phyloP scores from a whole-genome alignment of 106 monocot genomes.

The Agapanthus africanus region DNA sequence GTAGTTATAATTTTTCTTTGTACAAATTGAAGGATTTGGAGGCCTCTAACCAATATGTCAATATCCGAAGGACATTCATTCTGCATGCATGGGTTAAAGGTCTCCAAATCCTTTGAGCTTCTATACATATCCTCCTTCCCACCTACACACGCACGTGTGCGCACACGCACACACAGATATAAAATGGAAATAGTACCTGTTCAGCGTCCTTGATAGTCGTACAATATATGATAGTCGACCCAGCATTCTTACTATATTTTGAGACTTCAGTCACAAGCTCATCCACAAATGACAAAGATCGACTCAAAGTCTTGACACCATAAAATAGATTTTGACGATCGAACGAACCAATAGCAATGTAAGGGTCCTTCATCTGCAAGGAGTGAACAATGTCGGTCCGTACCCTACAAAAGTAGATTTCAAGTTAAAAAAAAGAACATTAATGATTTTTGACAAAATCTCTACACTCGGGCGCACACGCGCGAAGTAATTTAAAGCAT shows the following conservation, averaged over 20 bases:
- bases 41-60: too few relatives aligned
- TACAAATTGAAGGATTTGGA: too few relatives aligned
- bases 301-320: conserved; percentile 68
- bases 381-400: conserved; percentile 68
- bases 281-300: conserved; percentile 57
- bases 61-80: too few relatives aligned
- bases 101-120: too few relatives aligned
- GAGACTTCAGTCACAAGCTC: conserved; percentile 79
- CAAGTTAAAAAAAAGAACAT: background rate
- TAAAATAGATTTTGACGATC: conserved; percentile 93
- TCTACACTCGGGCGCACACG: too few relatives aligned
- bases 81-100: too few relatives aligned
- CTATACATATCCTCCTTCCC: too few relatives aligned
- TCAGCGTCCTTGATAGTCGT: conserved; percentile 85
- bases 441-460: background rate
- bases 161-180: too few relatives aligned
- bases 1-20: too few relatives aligned
- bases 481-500: background rate
- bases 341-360: conserved; percentile 85
- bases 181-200: too few relatives aligned
- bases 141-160: too few relatives aligned
- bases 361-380: conserved; percentile 60
- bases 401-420: conserved; percentile 48
- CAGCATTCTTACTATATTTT: conserved; percentile 38
- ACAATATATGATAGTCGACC: conserved; percentile 91